A percentile compares a stretch with the other conserved stretches of the same genome.
These are phyloP conservation scores for Apiotrichum sp. DNA, from an alignment of 1,284 basidiomycete species.

Conservation along the genomic window DNA sequence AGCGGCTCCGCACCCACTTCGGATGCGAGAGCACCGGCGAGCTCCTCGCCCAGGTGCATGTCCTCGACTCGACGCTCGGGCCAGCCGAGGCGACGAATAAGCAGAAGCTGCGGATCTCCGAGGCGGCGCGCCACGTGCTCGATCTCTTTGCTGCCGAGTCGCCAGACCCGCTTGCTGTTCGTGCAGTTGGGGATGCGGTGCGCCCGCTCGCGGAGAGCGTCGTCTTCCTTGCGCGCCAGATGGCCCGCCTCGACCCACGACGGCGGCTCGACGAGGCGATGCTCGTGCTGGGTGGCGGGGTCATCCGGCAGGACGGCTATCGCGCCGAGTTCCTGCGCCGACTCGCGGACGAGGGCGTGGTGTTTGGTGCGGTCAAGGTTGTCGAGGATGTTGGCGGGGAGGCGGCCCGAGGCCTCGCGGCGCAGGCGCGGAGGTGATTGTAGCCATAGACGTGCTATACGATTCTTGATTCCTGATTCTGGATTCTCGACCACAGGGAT, in stretches of 20 bases:
- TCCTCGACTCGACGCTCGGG: slow-evolving; percentile 22
- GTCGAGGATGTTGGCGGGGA: slow-evolving; percentile 29
- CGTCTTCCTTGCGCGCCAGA: slow-evolving; percentile 21
- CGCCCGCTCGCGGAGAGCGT: slow-evolving; percentile 18
- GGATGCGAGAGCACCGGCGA: slow-evolving; percentile 24
- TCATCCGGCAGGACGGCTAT: slow-evolving; percentile 27
- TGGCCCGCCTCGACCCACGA: slow-evolving; percentile 2
- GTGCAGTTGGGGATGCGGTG: slow-evolving; percentile 18
- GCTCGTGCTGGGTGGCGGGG: slow-evolving; percentile 28
- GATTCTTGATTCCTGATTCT: no score
- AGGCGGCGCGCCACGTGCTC: slow-evolving; percentile 21
- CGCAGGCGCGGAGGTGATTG: no score
- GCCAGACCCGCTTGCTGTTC: slow-evolving; percentile 23
- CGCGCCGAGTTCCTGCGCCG: slow-evolving; percentile 17
- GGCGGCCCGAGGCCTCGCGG: slow-evolving; percentile 26
- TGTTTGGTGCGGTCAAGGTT: slow-evolving; percentile 20
- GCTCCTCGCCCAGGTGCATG: slow-evolving; percentile 31
- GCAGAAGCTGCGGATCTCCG: slow-evolving; percentile 29
- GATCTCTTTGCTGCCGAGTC: slow-evolving; percentile 11
- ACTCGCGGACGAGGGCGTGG: slow-evolving; percentile 17
- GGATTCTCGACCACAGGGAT: no score
- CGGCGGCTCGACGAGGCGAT: slow-evolving; percentile 13
- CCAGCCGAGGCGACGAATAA: slow-evolving; percentile 26
- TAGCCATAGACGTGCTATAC: no score
- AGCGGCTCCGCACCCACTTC: slow-evolving; percentile 23